Conservation (phyloP, 371 early-diverging fungal genomes). For the Apophysomyces variabilis region DNA sequence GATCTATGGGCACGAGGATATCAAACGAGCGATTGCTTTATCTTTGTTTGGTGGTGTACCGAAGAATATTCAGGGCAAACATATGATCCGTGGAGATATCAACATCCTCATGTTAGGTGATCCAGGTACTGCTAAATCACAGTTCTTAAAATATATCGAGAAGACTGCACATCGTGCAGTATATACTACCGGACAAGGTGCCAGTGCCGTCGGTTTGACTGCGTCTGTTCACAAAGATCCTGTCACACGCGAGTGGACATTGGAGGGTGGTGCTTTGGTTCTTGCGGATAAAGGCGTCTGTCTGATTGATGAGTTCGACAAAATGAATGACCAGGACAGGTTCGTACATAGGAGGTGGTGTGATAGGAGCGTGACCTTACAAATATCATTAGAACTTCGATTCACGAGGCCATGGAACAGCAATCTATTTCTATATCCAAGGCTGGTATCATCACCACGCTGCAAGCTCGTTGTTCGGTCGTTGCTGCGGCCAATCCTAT, state of each 20-base stretch:
- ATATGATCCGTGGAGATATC: constrained; percentile 98
- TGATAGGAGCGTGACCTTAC: background rate
- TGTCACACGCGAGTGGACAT: constrained; percentile 97
- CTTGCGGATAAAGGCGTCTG: constrained; percentile 99
- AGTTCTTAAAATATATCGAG: constrained; percentile 98
- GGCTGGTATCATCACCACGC: constrained; percentile 95
- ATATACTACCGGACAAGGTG: constrained; percentile 99
- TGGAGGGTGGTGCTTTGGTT: constrained; percentile 99
- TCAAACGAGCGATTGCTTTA: constrained; percentile 96
- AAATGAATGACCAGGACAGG: constrained; percentile 97
- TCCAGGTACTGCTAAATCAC: constrained; percentile 99
- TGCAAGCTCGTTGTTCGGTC: constrained; percentile 96
- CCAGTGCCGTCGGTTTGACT: constrained; percentile 99
- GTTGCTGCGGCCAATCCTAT: constrained; percentile 99
- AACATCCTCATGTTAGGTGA: constrained; percentile 99
- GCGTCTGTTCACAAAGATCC: constrained; percentile 98
- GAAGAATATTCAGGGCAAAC: constrained; percentile 93
- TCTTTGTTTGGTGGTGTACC: constrained; percentile 97
- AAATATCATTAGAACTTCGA: constrained; percentile 55
- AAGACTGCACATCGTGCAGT: constrained; percentile 97
- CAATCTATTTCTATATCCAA: constrained; percentile 98
- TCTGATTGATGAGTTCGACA: constrained; percentile 99
- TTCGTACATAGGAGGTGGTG: constrained; percentile 17
- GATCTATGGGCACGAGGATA: constrained; percentile 98
- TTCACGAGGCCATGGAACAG: constrained; percentile 99